Conservation (phyloP, 306 rosid genomes). For the Carpinus viminea region DNA sequence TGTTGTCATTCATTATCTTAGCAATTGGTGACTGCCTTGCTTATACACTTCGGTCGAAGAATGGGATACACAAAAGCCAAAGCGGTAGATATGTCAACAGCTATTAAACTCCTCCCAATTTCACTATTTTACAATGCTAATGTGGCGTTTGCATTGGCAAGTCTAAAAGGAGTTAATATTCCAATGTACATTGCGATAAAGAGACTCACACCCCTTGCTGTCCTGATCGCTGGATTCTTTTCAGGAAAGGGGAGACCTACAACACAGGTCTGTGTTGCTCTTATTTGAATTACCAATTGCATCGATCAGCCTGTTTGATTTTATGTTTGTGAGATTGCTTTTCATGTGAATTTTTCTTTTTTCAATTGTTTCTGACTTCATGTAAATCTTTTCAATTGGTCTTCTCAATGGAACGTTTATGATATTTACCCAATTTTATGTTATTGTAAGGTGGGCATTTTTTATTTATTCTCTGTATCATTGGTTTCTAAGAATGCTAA, state of each 20-base stretch:
- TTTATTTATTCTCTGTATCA: neutral
- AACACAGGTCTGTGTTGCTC: slow-evolving; percentile 45
- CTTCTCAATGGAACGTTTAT: neutral
- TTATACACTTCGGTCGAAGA: slow-evolving; percentile 68
- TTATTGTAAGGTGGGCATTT: neutral
- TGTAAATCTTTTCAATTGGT: neutral
- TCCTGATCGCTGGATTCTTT: slow-evolving; percentile 72
- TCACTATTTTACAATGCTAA: slow-evolving; percentile 91
- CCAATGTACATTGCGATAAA: slow-evolving; percentile 98
- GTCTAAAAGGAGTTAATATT: slow-evolving; percentile 94
- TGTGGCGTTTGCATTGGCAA: slow-evolving; percentile 95
- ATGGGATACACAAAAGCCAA: slow-evolving; percentile 73
- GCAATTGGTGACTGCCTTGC: slow-evolving; percentile 80
- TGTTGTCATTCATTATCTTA: slow-evolving; percentile 26
- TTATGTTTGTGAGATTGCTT: neutral
- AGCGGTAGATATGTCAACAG: slow-evolving; percentile 65
- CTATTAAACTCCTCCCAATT: slow-evolving; percentile 71
- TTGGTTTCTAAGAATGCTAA: neutral
- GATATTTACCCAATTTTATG: neutral
- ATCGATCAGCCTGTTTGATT: neutral
- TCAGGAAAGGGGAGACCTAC: slow-evolving; percentile 79
- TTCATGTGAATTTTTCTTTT: neutral
- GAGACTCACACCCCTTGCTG: slow-evolving; percentile 98
- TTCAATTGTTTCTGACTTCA: neutral
- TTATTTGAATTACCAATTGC: neutral